Conservation (phyloP, 2,329 filamentous ascomycete genomes). For the Alternaria dauci region DNA sequence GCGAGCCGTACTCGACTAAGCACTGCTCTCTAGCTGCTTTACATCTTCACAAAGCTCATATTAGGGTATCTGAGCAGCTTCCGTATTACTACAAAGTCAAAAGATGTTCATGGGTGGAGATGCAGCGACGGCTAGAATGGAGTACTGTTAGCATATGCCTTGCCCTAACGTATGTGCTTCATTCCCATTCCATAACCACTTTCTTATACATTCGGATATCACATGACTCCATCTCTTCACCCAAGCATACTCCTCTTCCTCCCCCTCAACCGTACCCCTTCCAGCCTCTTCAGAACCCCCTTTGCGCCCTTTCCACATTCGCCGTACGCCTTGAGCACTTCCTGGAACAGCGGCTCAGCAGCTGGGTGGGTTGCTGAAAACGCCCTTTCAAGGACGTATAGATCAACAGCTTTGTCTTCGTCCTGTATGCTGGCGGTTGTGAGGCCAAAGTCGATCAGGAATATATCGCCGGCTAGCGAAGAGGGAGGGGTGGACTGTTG, state of each 20-base stretch:
- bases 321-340: slow-evolving; percentile 78
- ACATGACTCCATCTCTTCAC: slow-evolving; percentile 49
- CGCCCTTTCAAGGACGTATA: slow-evolving; percentile 94
- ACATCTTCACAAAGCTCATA: too few species aligned
- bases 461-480: slow-evolving; percentile 73
- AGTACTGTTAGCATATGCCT: not conserved
- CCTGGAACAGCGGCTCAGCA: slow-evolving; percentile 77
- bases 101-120: too few species aligned
- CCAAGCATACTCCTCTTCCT: slow-evolving; percentile 98
- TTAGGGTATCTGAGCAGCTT: too few species aligned
- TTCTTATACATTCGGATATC: not conserved
- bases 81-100: too few species aligned
- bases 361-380: slow-evolving; percentile 94
- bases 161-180: not conserved
- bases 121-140: too few species aligned
- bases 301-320: slow-evolving; percentile 76
- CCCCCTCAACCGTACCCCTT: slow-evolving; percentile 92
- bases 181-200: not conserved
- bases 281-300: slow-evolving; percentile 79
- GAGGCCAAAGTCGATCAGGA: slow-evolving; percentile 94
- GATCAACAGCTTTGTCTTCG: slow-evolving; percentile 92
- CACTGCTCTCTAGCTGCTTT: too few species aligned
- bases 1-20: too few species aligned
- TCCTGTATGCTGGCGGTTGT: slow-evolving; percentile 82
- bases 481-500: slow-evolving; percentile 17